Base-by-base conservation (phyloP, 2,329 filamentous ascomycete species). In the Botryotinia convoluta region DNA sequence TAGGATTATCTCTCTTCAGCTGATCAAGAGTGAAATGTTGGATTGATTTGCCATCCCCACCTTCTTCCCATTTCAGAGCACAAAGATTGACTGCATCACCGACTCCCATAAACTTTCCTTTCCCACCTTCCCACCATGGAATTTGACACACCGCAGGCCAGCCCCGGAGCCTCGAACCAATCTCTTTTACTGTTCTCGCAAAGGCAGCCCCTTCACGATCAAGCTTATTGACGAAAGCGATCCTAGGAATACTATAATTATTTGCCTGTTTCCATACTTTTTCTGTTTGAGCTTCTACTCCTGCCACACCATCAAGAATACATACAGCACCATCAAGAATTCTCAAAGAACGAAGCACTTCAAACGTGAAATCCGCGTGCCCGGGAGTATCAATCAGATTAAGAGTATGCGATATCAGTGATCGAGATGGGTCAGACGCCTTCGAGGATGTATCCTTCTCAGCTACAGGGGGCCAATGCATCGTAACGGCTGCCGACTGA, bases 341-440 rank as follows among this genome's bases (percentile, higher is more conserved):
- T 32, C 94, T 91, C 10, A 98, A 85, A 45, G 95, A 98, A 20
- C 96, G 90, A 77, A 98, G 88, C 3, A 98, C 96, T 82, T 99
- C 96, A 79, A 98, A 98, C 0, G 95, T 94, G 79, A 99, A 99
- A 81, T 99, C 96, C 35, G 97, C 95, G 80, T 99, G 96, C 1
- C 96, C 96, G 3, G 96, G 96, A 0, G 96, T 98, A 81, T 99
- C 96, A 74, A 99, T 98, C 2, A 97, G 85, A 80, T 97, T 97
- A 82, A 97, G 91, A 8, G 90, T 93, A 81, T 95, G 90, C 2
- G 88, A 82, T 10, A 84, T 81, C 10, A 84, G 83, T 63, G 87
- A 90, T 72, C 84, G 84, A 89, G 82, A 84, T 84, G 68, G 80
- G 78, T 73, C 79, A 80, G 75, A 82, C 83, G 0, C 82, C 72